A percentile compares a stretch with the other conserved stretches of the same genome.
phyloP scores from a whole-genome alignment of 2,329 filamentous ascomycete species.

The Didymella arachidicola region DNA sequence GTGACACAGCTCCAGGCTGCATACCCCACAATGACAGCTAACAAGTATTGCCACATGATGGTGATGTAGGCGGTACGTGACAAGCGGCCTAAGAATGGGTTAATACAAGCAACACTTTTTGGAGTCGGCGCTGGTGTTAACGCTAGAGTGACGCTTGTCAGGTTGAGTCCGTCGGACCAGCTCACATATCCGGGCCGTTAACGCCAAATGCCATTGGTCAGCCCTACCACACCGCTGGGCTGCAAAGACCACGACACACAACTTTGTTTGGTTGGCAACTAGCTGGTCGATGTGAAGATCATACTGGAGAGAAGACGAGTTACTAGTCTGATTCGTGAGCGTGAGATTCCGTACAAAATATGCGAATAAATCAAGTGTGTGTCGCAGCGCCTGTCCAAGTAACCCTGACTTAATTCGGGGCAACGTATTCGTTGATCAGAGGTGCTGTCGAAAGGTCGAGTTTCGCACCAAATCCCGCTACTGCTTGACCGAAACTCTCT shows the following conservation, averaged over 20 bases:
- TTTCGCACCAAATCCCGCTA: constrained; percentile 24
- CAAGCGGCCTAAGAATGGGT: not conserved
- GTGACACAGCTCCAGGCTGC: constrained; percentile 1
- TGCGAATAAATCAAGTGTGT: no score
- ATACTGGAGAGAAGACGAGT: not conserved
- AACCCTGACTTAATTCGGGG: constrained; percentile 22
- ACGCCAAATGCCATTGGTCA: not conserved
- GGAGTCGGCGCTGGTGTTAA: not conserved
- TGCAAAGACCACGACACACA: not conserved
- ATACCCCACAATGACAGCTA: not conserved
- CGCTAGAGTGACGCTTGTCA: not conserved
- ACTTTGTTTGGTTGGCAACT: not conserved
- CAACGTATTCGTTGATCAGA: constrained; percentile 29
- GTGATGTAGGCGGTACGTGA: not conserved
- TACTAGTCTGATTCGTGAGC: not conserved
- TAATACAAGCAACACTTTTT: not conserved
- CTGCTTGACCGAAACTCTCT: constrained; percentile 58
- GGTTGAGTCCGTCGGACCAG: not conserved
- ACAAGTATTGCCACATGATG: not conserved
- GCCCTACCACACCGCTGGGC: not conserved
- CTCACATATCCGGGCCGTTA: not conserved
- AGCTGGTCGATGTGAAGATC: not conserved
- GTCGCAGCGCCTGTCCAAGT: not conserved
- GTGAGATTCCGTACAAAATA: no score
- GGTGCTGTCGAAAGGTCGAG: constrained; percentile 30